These are phyloP conservation scores for Rhizopus stolonifer DNA, from an alignment of 371 early-diverging fungal species.

Conservation along the genomic window DNA sequence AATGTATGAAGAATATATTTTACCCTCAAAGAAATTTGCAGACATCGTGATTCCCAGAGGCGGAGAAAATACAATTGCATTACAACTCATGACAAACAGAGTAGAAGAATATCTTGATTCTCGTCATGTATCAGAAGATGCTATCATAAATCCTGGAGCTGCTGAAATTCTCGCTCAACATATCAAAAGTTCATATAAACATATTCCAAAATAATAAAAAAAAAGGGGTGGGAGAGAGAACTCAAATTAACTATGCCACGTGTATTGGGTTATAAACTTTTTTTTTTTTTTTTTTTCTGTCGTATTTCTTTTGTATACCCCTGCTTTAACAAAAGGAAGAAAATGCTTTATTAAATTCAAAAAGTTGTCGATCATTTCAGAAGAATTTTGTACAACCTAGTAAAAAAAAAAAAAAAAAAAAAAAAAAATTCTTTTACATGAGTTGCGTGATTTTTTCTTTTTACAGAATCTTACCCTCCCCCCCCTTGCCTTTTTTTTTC, in stretches of 20 bases:
- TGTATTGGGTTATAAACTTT: no score
- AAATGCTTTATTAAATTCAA: no score
- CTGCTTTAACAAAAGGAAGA: no score
- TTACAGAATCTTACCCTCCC: not conserved
- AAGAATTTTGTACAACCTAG: no score
- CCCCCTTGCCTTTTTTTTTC: conserved; percentile 19
- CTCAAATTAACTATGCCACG: no score
- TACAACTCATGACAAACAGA: conserved; percentile 69
- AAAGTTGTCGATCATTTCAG: no score
- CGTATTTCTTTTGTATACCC: no score
- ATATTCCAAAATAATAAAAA: conserved; percentile 37
- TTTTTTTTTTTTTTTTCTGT: no score
- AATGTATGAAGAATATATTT: conserved; percentile 81
- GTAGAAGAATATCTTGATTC: conserved; percentile 53
- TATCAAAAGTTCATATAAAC: conserved; percentile 35
- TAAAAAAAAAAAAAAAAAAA: conserved; percentile 1
- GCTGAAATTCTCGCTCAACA: conserved; percentile 31
- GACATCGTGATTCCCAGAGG: conserved; percentile 90
- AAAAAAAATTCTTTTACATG: no score
- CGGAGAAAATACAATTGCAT: conserved; percentile 69
- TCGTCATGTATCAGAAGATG: conserved; percentile 9
- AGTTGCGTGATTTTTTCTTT: not conserved
- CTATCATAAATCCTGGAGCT: conserved; percentile 12
- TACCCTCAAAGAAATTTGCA: conserved; percentile 81
- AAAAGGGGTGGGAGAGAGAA: no score